phyloP scores from a whole-genome alignment of 805 yeast species.

The Nakazawaea siamensis region DNA sequence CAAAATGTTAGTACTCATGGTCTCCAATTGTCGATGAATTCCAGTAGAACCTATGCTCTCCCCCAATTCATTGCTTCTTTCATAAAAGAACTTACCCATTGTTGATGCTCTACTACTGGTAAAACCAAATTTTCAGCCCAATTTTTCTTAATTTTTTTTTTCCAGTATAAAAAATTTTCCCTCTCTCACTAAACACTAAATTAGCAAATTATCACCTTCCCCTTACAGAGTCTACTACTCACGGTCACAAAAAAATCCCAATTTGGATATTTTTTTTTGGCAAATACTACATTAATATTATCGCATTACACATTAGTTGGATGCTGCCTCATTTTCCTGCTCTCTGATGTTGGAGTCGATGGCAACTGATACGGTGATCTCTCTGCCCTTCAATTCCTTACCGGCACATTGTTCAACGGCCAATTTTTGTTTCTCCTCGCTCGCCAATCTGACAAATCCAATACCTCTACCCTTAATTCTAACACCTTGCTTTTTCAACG shows the following conservation, averaged over 20 bases:
- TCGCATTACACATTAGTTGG: not conserved
- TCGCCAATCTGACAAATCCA: slow-evolving; percentile 50
- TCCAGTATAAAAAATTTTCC: no score
- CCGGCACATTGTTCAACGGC: slow-evolving; percentile 62
- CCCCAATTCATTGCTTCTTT: not conserved
- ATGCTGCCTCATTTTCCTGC: not conserved
- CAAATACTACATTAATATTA: no score
- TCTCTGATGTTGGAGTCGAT: slow-evolving; percentile 38
- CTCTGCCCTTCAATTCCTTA: slow-evolving; percentile 54
- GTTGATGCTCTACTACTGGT: not conserved
- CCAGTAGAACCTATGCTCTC: not conserved
- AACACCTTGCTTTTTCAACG: slow-evolving; percentile 36
- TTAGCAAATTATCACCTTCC: no score
- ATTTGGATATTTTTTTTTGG: no score
- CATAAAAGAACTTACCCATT: not conserved
- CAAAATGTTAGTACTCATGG: not conserved
- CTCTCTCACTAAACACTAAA: no score
- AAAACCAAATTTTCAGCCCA: not conserved
- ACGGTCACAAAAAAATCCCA: no score
- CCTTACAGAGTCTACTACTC: no score
- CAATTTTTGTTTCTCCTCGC: slow-evolving; percentile 35
- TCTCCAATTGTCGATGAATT: not conserved
- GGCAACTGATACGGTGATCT: slow-evolving; percentile 63
- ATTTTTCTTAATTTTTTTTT: no score
- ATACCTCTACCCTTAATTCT: slow-evolving; percentile 48